Base-by-base conservation (phyloP, 2,329 filamentous ascomycete species). In the Lachnellula cervina region DNA sequence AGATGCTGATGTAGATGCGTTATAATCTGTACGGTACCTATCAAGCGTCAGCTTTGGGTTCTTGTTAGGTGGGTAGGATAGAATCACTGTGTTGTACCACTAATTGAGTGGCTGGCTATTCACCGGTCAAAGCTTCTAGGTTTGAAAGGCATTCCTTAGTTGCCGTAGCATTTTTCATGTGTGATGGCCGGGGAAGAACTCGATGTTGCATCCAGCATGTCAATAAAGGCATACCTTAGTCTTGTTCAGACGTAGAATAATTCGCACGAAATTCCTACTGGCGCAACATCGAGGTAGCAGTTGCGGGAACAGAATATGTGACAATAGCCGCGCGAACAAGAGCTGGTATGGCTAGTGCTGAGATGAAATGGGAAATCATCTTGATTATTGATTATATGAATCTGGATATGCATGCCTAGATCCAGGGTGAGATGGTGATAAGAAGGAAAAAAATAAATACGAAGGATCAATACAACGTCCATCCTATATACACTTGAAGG, bases 101-200 rank as follows among this genome's bases (percentile, higher is more conserved):
- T 80, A 52, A 83, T 81, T 49, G 72, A 48, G 82, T 73, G 0
- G 79, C 79, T 9, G 80, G 79, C 75, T 76, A 80, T 11, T 69
- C 71, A 1, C 79, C 80, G 0, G 74, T 77, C 48, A 81, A 56
- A 16, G 74, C 70, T 57, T 76, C 74, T 61, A 80, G 73, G 62
- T 82, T 82, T 23, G 74, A 64, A 6, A 83, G 69, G 58, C 80
- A 83, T 60, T 76, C 74, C 0, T 67, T 70, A 0, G 79, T 82
- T 1, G 77, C 71, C 0, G 72, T 73, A 13, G 82, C 76, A 59
- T 80, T 76, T n/a, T 71, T 75, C 59, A 82, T 76, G 64, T 83
- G 83, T 0, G 71, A 74, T 0, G 80, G 80, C 51, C 79, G 82
- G 0, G 77, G 59, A 82, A 83, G 68, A 83, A 82, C 51, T 82